A percentile compares a stretch with the other conserved stretches of the same genome.
phyloP scores from a whole-genome alignment of 805 yeast genomes.

The Candida methanosorbosa region DNA sequence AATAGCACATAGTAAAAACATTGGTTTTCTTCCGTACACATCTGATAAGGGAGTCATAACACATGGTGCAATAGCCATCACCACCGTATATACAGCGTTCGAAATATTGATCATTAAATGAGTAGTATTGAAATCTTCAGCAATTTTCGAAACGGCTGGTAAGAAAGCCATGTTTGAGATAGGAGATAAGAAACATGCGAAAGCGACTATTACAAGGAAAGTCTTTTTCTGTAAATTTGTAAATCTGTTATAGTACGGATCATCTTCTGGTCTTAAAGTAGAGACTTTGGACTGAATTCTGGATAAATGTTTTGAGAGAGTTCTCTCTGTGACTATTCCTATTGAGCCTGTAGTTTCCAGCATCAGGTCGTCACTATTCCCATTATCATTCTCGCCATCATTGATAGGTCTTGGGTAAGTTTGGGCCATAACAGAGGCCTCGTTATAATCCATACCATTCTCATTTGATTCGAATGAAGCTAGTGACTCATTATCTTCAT shows the following conservation, averaged over 20 bases:
- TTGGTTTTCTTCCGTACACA: constrained; percentile 40
- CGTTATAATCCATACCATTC: no score
- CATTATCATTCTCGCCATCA: no score
- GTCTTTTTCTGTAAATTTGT: constrained; percentile 16
- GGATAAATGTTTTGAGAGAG: no score
- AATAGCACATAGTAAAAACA: constrained; percentile 33
- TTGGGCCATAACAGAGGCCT: no score
- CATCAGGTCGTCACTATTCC: no score
- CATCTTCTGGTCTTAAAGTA: constrained; percentile 22
- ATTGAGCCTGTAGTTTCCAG: no score
- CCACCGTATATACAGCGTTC: constrained; percentile 39
- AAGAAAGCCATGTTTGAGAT: constrained; percentile 34
- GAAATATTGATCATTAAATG: constrained; percentile 38
- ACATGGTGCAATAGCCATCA: constrained; percentile 47
- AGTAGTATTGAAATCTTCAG: constrained; percentile 35
- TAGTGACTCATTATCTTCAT: no score
- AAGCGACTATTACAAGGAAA: constrained; percentile 25
- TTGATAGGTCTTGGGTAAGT: no score
- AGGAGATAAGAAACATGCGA: constrained; percentile 37
- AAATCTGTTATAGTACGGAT: constrained; percentile 19
- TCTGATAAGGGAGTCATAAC: constrained; percentile 41
- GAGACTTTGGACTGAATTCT: no score
- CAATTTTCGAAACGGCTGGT: constrained; percentile 45
- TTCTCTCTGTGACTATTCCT: no score
- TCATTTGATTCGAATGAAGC: no score